Base-by-base conservation (phyloP, 352 stramenopile genomes). In the Globisporangium parvum region DNA sequence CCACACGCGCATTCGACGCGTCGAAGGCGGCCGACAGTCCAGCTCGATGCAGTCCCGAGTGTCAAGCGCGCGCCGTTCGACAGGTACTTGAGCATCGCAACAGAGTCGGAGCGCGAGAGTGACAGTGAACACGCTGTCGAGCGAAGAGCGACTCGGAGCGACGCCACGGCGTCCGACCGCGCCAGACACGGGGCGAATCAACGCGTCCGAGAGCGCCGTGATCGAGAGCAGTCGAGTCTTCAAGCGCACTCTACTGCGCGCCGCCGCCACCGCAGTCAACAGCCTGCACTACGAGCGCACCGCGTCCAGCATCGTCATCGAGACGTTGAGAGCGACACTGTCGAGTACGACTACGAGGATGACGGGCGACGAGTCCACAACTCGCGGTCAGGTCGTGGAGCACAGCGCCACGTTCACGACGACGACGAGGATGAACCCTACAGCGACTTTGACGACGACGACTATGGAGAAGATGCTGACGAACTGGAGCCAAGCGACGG, bases 41-140 rank as follows among this genome's bases (percentile, higher is more conserved):
- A 51, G 2, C 33, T 55, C 9, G 28, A 21, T 11, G n/a, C 24
- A 17, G 42, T 44, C 5, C 48, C 56, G 39, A 45, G 50, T 12
- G 56, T 62, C 20, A 50, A 37, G 18, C 56, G 48, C 17, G 12
- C 10, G 20, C 47, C 47, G 18, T 62, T 62, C 55, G 56, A 62
- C 23, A 56, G 39, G 23, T 47, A 56, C n/a, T 28, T 62, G 18
- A 23, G 47, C 1, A 52, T 62, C 15, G 56, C 55, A 23, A 56
- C 48, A 6, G 48, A 51, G 35, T 39, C 42, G 3, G 57, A 47
- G 23, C 18, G 42, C 20, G 53, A 37, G 10, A 51, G 31, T 28
- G 28, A 20, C n/a, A 61, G 20, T 2, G 9, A 21, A 23, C 18
- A n/a, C 39, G 9, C 15, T 20, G 15, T 44, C 15, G 3, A n/a